phyloP scores from a whole-genome alignment of 2,329 filamentous ascomycete species.

The Venturia carpophila region DNA sequence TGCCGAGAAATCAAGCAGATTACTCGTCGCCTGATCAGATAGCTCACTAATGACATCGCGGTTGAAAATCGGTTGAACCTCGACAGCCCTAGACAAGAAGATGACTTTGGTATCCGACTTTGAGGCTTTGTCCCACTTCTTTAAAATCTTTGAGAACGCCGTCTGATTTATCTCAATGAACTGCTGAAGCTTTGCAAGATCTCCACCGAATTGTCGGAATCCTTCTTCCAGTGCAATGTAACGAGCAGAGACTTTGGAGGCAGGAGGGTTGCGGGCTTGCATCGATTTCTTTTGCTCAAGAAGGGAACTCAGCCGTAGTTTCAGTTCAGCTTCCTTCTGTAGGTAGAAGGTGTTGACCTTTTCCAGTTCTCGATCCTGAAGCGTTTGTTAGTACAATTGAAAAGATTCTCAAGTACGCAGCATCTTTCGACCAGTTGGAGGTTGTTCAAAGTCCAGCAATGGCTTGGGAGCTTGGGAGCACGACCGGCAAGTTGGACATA shows the following conservation, averaged over 20 bases:
- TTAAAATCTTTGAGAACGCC: slow-evolving; percentile 95
- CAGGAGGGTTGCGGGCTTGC: slow-evolving; percentile 66
- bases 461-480: too few species aligned
- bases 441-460: too few species aligned
- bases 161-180: slow-evolving; percentile 98
- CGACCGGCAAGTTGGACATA: too few species aligned
- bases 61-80: slow-evolving; percentile 98
- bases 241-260: slow-evolving; percentile 81
- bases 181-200: slow-evolving; percentile 92
- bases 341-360: slow-evolving; percentile 98
- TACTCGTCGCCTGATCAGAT: slow-evolving; percentile 95
- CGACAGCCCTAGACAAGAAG: slow-evolving; percentile 89
- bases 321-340: slow-evolving; percentile 97
- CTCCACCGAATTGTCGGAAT: slow-evolving; percentile 93
- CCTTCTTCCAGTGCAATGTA: slow-evolving; percentile 94
- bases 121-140: slow-evolving; percentile 99
- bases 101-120: slow-evolving; percentile 96
- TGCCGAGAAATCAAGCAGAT: slow-evolving; percentile 84
- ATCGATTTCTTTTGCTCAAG: slow-evolving; percentile 92
- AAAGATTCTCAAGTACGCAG: too few species aligned
- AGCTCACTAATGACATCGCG: slow-evolving; percentile 92
- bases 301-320: slow-evolving; percentile 82
- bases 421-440: too few species aligned
- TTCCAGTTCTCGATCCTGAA: slow-evolving; percentile 87
- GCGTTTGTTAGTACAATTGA: not conserved